Evolutionary conservation across 2,329 filamentous ascomycete species (phyloP).

Genomic region (Fusarium ramigenum): DNA sequence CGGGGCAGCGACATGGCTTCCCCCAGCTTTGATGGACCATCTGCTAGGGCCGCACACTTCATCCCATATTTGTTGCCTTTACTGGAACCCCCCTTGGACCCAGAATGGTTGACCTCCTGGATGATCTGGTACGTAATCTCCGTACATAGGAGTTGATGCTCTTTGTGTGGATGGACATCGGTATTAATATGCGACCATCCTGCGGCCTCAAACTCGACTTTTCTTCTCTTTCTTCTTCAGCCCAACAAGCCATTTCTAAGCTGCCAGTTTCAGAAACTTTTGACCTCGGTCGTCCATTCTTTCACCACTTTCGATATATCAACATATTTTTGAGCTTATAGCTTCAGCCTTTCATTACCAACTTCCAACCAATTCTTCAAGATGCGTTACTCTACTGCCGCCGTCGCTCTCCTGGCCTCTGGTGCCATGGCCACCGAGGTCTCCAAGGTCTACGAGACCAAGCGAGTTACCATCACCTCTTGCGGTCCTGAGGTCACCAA

Average conservation of each 20-base stretch:
- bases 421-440: constrained; percentile 47
- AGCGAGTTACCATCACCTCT: constrained; percentile 68
- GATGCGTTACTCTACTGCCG: constrained; percentile 67
- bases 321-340: constrained; percentile 40
- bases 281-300: constrained; percentile 70
- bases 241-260: constrained; percentile 55
- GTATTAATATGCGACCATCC: constrained; percentile 60
- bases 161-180: constrained; percentile 30
- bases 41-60: constrained; percentile 38
- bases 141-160: constrained; percentile 29
- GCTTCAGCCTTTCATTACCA: constrained; percentile 41
- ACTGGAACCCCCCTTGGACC: constrained; percentile 37
- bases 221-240: constrained; percentile 51
- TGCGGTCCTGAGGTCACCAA: constrained; percentile 55
- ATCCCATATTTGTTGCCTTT: constrained; percentile 35
- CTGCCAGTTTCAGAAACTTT: constrained; percentile 53
- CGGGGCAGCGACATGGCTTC: constrained; percentile 34
- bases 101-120: constrained; percentile 26
- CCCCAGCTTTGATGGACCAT: constrained; percentile 36
- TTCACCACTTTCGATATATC: constrained; percentile 46
- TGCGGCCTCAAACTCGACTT: constrained; percentile 37
- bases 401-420: constrained; percentile 58
- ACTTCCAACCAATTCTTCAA: constrained; percentile 54
- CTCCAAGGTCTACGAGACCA: constrained; percentile 65
- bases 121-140: constrained; percentile 41